These are phyloP conservation scores for Globisporangium acanthophoron DNA, from an alignment of 352 stramenopile genomes.

Conservation along the genomic window DNA sequence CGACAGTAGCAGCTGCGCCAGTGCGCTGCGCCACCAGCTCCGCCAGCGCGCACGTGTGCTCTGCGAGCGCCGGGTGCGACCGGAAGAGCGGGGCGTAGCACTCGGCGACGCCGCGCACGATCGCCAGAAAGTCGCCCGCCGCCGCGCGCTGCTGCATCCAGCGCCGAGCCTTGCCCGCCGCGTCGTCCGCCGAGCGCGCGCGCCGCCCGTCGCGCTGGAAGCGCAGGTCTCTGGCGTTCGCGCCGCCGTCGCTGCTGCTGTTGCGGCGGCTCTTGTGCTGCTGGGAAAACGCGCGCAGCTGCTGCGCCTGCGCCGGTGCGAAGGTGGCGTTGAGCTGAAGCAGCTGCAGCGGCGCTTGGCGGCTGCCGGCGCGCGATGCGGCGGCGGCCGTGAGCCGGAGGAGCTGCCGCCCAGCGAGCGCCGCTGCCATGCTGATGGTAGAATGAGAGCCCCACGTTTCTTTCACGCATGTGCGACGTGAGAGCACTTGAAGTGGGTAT, in stretches of 20 bases:
- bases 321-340: background rate
- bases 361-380: background rate
- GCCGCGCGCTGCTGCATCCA: conserved; percentile 7
- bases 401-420: background rate
- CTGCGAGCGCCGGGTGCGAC: conserved; percentile 7
- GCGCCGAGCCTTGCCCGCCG: background rate
- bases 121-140: conserved; percentile 4
- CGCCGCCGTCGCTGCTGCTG: background rate
- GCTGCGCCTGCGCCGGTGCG: background rate
- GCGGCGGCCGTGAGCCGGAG: background rate
- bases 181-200: background rate
- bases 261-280: background rate
- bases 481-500: background rate
- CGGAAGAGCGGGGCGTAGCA: conserved; percentile 14
- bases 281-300: conserved; percentile 1
- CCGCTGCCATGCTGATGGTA: background rate
- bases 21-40: background rate
- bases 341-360: conserved; percentile 11
- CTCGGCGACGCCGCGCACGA: conserved; percentile 11
- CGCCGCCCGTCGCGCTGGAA: conserved; percentile 7
- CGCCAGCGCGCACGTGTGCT: background rate
- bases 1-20: too few relatives aligned
- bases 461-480: background rate
- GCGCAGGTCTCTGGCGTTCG: conserved; percentile 4
- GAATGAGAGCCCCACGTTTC: background rate